Evolutionary conservation across 352 stramenopile genomes (phyloP).

Genomic region (Phytopythium chamaehyphon): DNA sequence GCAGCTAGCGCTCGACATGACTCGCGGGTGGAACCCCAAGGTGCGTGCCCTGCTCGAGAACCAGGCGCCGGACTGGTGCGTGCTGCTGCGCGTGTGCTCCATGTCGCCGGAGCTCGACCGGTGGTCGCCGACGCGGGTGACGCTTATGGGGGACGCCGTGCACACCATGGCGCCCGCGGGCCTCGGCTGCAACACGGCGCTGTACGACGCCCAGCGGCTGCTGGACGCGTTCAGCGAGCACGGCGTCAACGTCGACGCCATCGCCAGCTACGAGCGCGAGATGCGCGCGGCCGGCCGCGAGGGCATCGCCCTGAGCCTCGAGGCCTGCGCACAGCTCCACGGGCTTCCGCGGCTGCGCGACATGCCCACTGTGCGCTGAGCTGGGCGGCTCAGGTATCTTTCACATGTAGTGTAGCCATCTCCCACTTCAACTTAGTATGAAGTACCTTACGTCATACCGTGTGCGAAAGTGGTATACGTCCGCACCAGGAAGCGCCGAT

Average conservation of each 20-base stretch:
- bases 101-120: constrained; percentile 40
- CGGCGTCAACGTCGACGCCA: constrained; percentile 41
- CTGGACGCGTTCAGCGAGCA: constrained; percentile 33
- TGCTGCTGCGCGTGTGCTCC: constrained; percentile 60
- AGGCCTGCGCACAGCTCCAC: constrained; percentile 43
- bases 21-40: constrained; percentile 36
- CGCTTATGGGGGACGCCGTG: constrained; percentile 52
- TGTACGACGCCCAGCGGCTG: constrained; percentile 50
- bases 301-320: constrained; percentile 36
- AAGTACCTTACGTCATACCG: too few species aligned
- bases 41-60: constrained; percentile 39
- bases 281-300: constrained; percentile 48
- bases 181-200: constrained; percentile 48
- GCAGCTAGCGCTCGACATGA: constrained; percentile 47
- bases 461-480: too few species aligned
- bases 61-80: constrained; percentile 43
- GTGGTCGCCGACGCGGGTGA: constrained; percentile 45
- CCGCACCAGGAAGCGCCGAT: too few species aligned
- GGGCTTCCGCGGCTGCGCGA: constrained; percentile 34
- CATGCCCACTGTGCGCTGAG: constrained; percentile 21
- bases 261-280: constrained; percentile 45
- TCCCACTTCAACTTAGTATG: too few species aligned
- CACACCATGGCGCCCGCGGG: constrained; percentile 61
- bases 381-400: too few species aligned
- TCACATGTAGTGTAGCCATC: too few species aligned